These are phyloP conservation scores for Glutinoglossum americanum DNA, from an alignment of 495 filamentous ascomycete genomes.

Conservation along the genomic window DNA sequence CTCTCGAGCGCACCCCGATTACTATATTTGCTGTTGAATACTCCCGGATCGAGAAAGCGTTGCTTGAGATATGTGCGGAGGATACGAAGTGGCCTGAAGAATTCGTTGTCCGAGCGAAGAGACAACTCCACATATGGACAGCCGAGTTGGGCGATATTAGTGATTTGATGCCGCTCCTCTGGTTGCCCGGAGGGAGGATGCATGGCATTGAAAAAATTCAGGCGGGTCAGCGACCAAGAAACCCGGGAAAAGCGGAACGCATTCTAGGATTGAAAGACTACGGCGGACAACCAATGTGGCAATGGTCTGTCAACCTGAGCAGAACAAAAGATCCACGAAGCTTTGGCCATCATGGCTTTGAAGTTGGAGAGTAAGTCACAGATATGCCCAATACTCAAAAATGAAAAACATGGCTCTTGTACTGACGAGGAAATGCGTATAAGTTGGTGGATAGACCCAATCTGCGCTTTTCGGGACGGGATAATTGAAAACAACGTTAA, in stretches of 20 bases:
- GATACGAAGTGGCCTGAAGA: not conserved
- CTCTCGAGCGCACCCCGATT: not conserved
- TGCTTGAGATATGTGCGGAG: not conserved
- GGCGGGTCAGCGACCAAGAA: not conserved
- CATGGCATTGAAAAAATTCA: not conserved
- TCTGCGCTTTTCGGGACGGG: not conserved
- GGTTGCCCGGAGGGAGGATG: not conserved
- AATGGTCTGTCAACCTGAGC: not conserved
- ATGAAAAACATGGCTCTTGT: not conserved
- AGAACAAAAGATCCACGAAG: not conserved
- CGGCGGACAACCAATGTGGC: not conserved
- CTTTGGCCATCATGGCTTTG: not conserved
- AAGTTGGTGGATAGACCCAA: slow-evolving; percentile 3
- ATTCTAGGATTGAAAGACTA: not conserved
- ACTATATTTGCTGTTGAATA: not conserved
- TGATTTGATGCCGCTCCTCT: not conserved
- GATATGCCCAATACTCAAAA: not conserved
- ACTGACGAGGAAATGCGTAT: not conserved
- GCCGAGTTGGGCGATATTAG: not conserved
- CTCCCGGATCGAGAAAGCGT: slow-evolving; percentile 1
- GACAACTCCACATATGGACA: not conserved
- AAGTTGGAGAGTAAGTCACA: slow-evolving; percentile 2
- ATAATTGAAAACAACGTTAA: not conserved
- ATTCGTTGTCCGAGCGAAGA: not conserved
- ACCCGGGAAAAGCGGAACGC: not conserved